These are phyloP conservation scores for Royoungia palumana DNA, from an alignment of 768 basidiomycete species.

Conservation along the genomic window DNA sequence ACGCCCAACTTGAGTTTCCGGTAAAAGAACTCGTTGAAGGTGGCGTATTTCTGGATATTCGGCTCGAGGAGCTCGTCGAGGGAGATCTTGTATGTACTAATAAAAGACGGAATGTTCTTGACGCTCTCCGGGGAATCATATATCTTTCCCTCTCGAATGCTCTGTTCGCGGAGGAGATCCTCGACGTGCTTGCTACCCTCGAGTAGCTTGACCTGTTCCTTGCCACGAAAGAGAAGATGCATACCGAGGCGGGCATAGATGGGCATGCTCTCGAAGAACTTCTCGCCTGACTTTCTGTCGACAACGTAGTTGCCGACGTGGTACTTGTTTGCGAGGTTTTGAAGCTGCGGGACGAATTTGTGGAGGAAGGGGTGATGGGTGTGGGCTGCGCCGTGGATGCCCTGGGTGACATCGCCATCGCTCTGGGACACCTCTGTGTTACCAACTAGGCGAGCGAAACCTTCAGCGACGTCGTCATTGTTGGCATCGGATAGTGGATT, in stretches of 20 bases:
- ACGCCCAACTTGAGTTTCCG: slow-evolving; percentile 56
- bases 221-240: slow-evolving; percentile 71
- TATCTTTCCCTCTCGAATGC: slow-evolving; percentile 51
- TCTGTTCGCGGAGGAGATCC: slow-evolving; percentile 50
- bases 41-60: slow-evolving; percentile 57
- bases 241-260: slow-evolving; percentile 68
- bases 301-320: slow-evolving; percentile 61
- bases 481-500: slow-evolving; percentile 18
- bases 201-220: slow-evolving; percentile 46
- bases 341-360: slow-evolving; percentile 51
- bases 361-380: slow-evolving; percentile 38
- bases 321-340: slow-evolving; percentile 48
- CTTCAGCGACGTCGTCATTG: slow-evolving; percentile 20
- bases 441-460: slow-evolving; percentile 20
- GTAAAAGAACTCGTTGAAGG: slow-evolving; percentile 77
- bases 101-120: slow-evolving; percentile 52
- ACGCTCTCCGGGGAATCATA: slow-evolving; percentile 53
- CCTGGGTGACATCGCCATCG: slow-evolving; percentile 17
- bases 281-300: slow-evolving; percentile 44
- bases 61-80: slow-evolving; percentile 60
- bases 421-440: slow-evolving; percentile 11
- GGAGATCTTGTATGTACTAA: slow-evolving; percentile 52
- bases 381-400: slow-evolving; percentile 36
- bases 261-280: slow-evolving; percentile 73
- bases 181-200: slow-evolving; percentile 46